A percentile compares a stretch with the other conserved stretches of the same genome.
Conservation (phyloP, 441 rosid species). For the Bocquillonia castaneifolia region DNA sequence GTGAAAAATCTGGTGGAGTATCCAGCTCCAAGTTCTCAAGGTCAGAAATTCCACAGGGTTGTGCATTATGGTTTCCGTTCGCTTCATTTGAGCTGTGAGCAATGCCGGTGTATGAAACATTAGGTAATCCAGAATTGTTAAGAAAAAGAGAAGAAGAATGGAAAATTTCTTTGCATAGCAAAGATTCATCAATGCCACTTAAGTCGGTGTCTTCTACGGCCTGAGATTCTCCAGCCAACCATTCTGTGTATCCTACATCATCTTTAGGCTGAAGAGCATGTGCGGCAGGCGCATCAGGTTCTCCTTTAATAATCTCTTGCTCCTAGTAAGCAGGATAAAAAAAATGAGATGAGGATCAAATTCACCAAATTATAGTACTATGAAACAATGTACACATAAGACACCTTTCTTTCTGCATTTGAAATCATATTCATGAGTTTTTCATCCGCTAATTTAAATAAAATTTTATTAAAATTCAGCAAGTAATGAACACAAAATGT, state of each 20-base stretch:
- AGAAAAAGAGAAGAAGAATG: constrained; percentile 29
- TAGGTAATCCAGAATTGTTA: constrained; percentile 27
- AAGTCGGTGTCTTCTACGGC: constrained; percentile 38
- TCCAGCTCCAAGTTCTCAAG: constrained; percentile 62
- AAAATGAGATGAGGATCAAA: constrained; percentile 2
- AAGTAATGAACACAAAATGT: not conserved
- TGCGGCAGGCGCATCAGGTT: constrained; percentile 15
- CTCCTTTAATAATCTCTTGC: constrained; percentile 31
- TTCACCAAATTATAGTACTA: not conserved
- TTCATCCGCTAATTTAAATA: not conserved
- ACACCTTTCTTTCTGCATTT: not conserved
- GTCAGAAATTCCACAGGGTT: constrained; percentile 46
- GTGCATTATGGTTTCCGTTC: constrained; percentile 21
- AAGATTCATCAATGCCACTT: constrained; percentile 38
- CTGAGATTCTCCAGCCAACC: constrained; percentile 73
- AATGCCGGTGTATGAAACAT: constrained; percentile 18
- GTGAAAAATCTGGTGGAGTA: constrained; percentile 60
- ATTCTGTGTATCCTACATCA: constrained; percentile 21
- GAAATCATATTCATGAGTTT: not conserved
- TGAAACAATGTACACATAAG: not conserved
- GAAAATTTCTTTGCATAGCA: constrained; percentile 48
- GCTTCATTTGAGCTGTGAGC: constrained; percentile 17
- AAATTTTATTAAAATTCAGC: not conserved
- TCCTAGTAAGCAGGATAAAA: constrained; percentile 33
- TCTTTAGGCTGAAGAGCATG: constrained; percentile 26